Evolutionary conservation across 345 rosid species (phyloP).

Genomic region (Eucalyptus curtisii): DNA sequence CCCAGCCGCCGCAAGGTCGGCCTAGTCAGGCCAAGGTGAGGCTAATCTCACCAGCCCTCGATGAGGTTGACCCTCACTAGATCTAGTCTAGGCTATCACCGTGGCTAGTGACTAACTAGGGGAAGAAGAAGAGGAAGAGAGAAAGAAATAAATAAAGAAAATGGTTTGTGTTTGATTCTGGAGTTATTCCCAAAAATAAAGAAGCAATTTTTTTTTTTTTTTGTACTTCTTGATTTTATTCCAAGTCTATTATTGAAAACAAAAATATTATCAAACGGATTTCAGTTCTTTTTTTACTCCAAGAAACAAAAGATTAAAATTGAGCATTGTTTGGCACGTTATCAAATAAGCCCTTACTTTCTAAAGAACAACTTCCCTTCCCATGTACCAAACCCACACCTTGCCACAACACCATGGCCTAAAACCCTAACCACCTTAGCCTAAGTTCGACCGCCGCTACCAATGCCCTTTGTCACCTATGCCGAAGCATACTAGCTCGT

Average conservation of each 20-base stretch:
- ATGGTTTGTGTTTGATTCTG: accelerated
- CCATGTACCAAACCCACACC: not conserved
- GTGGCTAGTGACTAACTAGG: accelerated
- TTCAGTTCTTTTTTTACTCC: too few relatives aligned
- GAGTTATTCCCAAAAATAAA: too few relatives aligned
- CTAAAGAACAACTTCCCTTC: not conserved
- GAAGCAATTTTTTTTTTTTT: accelerated
- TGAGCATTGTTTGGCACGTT: accelerated
- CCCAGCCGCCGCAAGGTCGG: accelerated
- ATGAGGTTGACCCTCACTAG: too few relatives aligned
- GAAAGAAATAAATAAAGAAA: accelerated
- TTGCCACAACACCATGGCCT: not conserved
- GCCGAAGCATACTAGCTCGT: not conserved
- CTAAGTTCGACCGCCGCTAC: not conserved
- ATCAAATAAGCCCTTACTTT: too few relatives aligned
- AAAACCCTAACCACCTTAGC: not conserved
- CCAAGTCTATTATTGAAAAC: accelerated
- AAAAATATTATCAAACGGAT: accelerated
- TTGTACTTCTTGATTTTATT: too few relatives aligned
- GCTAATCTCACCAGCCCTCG: too few relatives aligned
- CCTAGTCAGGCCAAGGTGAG: accelerated
- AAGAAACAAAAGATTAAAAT: accelerated
- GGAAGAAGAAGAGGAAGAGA: accelerated
- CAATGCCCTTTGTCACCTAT: not conserved
- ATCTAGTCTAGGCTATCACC: too few relatives aligned